These are phyloP conservation scores for Gossypium bickii DNA, from an alignment of 345 rosid genomes.

Conservation along the genomic window DNA sequence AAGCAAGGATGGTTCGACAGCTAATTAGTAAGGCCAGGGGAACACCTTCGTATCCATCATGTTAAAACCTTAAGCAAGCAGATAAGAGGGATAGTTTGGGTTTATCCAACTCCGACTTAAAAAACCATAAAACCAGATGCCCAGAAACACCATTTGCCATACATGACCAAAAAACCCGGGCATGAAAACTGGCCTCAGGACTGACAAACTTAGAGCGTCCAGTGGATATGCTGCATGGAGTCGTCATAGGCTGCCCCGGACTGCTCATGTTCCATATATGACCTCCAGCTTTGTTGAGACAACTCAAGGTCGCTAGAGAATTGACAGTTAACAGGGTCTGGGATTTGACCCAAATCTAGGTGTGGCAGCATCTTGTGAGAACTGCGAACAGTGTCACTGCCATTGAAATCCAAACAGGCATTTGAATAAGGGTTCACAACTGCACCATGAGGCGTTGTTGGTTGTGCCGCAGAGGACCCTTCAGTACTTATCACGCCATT, in stretches of 20 bases:
- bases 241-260: conserved; percentile 49
- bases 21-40: background rate
- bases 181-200: background rate
- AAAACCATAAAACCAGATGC: conserved; percentile 10
- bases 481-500: conserved; percentile 34
- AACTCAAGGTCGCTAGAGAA: conserved; percentile 47
- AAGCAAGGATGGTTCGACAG: background rate
- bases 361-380: conserved; percentile 38
- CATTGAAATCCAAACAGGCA: conserved; percentile 54
- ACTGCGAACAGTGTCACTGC: conserved; percentile 31
- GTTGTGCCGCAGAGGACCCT: conserved; percentile 45
- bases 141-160: background rate
- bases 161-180: background rate
- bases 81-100: background rate
- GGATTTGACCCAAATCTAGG: conserved; percentile 30
- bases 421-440: conserved; percentile 41
- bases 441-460: conserved; percentile 37
- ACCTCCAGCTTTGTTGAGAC: conserved; percentile 51
- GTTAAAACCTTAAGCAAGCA: background rate
- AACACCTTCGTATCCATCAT: background rate
- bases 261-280: conserved; percentile 50
- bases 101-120: conserved; percentile 3
- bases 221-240: conserved; percentile 56
- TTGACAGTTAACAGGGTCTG: conserved; percentile 21
- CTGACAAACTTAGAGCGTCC: conserved; percentile 46